Evolutionary conservation across 345 rosid genomes (phyloP), one percentile per base, ranked within the genome.

Genomic region (Luvunga scandens): DNA sequence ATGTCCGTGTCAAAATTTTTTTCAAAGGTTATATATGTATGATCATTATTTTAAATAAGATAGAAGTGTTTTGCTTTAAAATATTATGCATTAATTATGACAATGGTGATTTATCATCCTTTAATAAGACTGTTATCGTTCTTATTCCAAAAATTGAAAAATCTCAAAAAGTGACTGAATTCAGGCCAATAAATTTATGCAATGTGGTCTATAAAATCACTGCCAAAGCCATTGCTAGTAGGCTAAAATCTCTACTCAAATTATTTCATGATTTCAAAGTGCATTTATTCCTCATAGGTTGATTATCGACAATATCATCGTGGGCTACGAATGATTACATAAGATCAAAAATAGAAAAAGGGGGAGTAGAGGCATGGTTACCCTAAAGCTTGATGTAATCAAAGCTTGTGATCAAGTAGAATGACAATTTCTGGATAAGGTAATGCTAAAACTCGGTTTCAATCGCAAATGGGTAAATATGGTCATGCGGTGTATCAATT

Each of bases 1-100:
- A 13, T 12, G 0, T 42, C 0, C 4, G 18, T 42, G 3, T 45
- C 0, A 45, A 12, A 45, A 12, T 0, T 0, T 0, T 1, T 45
- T 45, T 45, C 1, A 45, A 45, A 45, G 0, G 4, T 36, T 12
- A 38, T n/a, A n/a, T n/a, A n/a, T n/a, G n/a, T n/a, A n/a, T n/a
- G n/a, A n/a, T n/a, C n/a, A n/a, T n/a, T n/a, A n/a, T n/a, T n/a
- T n/a, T n/a, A n/a, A n/a, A n/a, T n/a, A n/a, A n/a, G n/a, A n/a
- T n/a, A n/a, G n/a, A n/a, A n/a, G n/a, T n/a, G n/a, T n/a, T n/a
- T n/a, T n/a, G n/a, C n/a, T n/a, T n/a, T n/a, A n/a, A n/a, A n/a
- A n/a, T n/a, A n/a, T n/a, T n/a, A n/a, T n/a, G n/a, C n/a, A n/a
- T n/a, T n/a, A n/a, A n/a, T n/a, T n/a, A 36, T 36, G 9, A 36